phyloP scores from a whole-genome alignment of 1,284 basidiomycete species.

The Neolentinus lepideus region DNA sequence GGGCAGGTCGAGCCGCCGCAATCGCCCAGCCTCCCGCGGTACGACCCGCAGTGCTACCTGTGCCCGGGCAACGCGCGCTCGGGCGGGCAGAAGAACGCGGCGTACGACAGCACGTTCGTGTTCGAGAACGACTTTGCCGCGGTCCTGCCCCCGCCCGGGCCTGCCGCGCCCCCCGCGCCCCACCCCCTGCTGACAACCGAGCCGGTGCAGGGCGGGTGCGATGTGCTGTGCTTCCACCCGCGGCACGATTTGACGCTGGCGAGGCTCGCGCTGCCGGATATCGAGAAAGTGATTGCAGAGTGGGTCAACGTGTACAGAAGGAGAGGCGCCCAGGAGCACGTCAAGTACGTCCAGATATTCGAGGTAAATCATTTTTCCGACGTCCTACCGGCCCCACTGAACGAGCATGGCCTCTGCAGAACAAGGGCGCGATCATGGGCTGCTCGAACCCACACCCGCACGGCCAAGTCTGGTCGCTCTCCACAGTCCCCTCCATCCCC shows the following conservation, averaged over 20 bases:
- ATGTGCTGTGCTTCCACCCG: conserved; percentile 88
- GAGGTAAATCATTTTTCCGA: conserved; percentile 43
- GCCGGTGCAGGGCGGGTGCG: conserved; percentile 80
- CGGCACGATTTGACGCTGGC: conserved; percentile 89
- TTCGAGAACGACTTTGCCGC: conserved; percentile 91
- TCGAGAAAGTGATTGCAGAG: conserved; percentile 64
- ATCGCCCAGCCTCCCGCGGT: conserved; percentile 44
- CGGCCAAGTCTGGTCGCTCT: conserved; percentile 87
- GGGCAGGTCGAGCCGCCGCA: conserved; percentile 76
- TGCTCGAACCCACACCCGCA: conserved; percentile 96
- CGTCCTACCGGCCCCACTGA: neutral
- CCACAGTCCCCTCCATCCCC: conserved; percentile 67
- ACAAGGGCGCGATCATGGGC: conserved; percentile 95
- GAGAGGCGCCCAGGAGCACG: conserved; percentile 57
- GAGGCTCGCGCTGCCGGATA: conserved; percentile 54
- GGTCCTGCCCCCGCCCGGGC: conserved; percentile 55
- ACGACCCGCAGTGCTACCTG: conserved; percentile 83
- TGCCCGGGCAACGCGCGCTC: conserved; percentile 87
- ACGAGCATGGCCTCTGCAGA: conserved; percentile 40
- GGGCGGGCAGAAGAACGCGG: conserved; percentile 65
- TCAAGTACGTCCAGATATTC: conserved; percentile 85
- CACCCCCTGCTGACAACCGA: conserved; percentile 66
- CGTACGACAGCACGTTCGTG: conserved; percentile 63
- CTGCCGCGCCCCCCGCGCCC: conserved; percentile 32
- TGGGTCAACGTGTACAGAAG: conserved; percentile 69